Evolutionary conservation across 306 rosid species (phyloP), one percentile per base, ranked within the genome.

Genomic region (Abrus precatorius): DNA sequence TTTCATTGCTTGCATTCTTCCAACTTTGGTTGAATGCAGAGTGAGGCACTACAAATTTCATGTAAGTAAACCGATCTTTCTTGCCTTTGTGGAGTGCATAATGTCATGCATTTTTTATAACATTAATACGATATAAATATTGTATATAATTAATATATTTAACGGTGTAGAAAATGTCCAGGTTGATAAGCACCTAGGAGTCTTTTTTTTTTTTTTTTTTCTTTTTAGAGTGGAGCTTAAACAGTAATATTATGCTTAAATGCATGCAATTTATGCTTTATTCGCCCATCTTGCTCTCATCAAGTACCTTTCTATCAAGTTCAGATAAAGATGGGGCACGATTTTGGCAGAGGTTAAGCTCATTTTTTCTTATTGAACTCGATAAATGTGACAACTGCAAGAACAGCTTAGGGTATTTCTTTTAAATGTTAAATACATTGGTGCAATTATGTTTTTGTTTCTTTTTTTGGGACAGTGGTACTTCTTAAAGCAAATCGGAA

Each of bases 21-120:
- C 97, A 28, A 90, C 80, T 83, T 73, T 91, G 80, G 92, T 95
- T 7, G 87, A 95, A 45, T 91, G 93, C 88, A 90, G 78, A 72
- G 87, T 93, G 29, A 91, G 97, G 5, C 88, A 89, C 54, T 95
- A 86, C 92, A 91, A 82, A 77, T 93, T 95, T 52, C 80, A 93
- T 83, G 99, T 95, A 84, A 91, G 99, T 83, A 41, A 41, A 56
- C 7, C 55, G 0, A 43, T 74, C 0, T 45, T 60, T 52, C 4
- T 47, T 3, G 72, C 4, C 3, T 13, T 5, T 59, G 5, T 66
- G 52, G 1, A 27, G 8, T 8, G 36, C 50, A 38, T 64, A 63
- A 7, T 63, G 12, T 36, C 29, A 9, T 9, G 28, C 48, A 20
- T 28, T 77, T 50, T 71, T 40, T 38, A 14, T 32, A 50, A 6